Percentiles rank a stretch among this genome's conserved stretches.
These are phyloP conservation scores for Thraustochytrium sp. DNA, from an alignment of 352 stramenopile genomes.

Conservation along the genomic window DNA sequence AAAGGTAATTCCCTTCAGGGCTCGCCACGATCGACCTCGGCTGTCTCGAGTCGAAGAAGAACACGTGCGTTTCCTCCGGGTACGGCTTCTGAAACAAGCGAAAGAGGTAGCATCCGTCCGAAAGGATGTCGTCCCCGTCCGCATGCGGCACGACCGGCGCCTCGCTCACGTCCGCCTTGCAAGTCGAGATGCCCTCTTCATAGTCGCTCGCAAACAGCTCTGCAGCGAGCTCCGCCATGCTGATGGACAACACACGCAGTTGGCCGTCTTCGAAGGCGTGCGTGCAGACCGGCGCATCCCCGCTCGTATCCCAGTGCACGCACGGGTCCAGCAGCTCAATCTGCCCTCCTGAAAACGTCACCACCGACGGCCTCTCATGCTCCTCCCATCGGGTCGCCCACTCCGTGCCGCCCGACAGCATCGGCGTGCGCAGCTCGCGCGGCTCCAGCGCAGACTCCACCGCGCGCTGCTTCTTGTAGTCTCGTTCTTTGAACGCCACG, in stretches of 20 bases:
- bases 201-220: not conserved
- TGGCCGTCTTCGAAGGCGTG: not conserved
- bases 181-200: not conserved
- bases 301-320: not conserved
- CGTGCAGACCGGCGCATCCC: not conserved
- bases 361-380: not conserved
- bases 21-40: not conserved
- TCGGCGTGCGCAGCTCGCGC: not conserved
- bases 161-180: not conserved
- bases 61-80: not conserved
- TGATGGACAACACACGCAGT: not conserved
- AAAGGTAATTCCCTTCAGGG: not conserved
- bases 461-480: not conserved
- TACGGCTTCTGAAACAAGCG: constrained; percentile 16
- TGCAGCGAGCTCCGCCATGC: not conserved
- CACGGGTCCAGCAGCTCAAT: not conserved
- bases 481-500: not conserved
- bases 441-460: not conserved
- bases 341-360: not conserved
- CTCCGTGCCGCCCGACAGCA: not conserved
- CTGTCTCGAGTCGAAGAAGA: not conserved
- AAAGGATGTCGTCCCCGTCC: not conserved
- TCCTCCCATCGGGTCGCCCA: not conserved
- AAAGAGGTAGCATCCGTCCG: constrained; percentile 23
- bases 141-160: not conserved